Conservation (phyloP, 352 stramenopile species). For the Phytophthora citrophthora region DNA sequence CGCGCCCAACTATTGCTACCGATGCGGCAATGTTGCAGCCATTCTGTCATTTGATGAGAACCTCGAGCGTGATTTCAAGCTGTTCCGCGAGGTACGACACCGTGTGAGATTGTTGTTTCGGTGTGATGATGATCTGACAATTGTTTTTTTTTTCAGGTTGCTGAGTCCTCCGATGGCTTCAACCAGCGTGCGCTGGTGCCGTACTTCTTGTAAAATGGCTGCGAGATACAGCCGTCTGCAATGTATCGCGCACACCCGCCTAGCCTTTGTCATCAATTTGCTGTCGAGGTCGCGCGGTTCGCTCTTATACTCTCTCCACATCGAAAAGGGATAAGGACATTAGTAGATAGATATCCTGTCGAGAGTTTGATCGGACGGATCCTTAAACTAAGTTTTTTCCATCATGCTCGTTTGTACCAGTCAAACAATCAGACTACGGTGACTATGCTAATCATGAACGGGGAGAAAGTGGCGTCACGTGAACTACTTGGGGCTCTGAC, state of each 20-base stretch:
- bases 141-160: constrained; percentile 50
- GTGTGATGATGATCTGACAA: constrained; percentile 13
- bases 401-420: background rate
- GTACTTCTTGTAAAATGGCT: constrained; percentile 84
- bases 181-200: constrained; percentile 79
- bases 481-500: constrained; percentile 53
- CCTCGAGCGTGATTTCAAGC: constrained; percentile 87
- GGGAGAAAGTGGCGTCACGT: constrained; percentile 47
- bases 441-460: constrained; percentile 10
- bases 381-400: constrained; percentile 43
- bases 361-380: constrained; percentile 38
- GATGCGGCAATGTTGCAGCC: constrained; percentile 83
- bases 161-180: constrained; percentile 83
- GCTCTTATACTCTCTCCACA: constrained; percentile 43
- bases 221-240: constrained; percentile 11
- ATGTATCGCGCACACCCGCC: constrained; percentile 15
- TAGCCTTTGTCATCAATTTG: constrained; percentile 36
- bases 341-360: constrained; percentile 49
- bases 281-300: constrained; percentile 25
- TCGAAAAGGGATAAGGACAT: constrained; percentile 50
- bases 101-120: constrained; percentile 14
- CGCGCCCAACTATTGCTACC: constrained; percentile 88
- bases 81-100: constrained; percentile 83
- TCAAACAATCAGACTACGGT: too few species aligned
- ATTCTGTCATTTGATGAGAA: constrained; percentile 88